Evolutionary conservation across 176 grass and related monocot species (phyloP), one percentile per base, ranked within the genome.

Genomic region (Bolboschoenus planiculmis): DNA sequence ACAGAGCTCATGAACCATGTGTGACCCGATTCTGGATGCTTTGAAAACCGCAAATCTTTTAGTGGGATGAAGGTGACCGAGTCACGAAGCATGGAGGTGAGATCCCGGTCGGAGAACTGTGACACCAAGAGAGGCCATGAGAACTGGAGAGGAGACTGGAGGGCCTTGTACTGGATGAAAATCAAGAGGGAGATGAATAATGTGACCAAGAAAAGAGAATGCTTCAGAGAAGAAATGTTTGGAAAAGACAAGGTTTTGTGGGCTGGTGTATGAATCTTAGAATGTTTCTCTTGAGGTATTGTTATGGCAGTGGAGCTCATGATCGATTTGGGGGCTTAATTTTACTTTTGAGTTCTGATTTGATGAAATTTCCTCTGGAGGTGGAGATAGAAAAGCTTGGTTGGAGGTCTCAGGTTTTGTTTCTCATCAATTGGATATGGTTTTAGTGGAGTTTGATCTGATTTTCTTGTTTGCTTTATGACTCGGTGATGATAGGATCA

Each of bases 1-100:
- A 96, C 6, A 21, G 83, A 81, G 80, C 90, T 96, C 83, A 96
- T 91, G 85, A 91, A 96, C 90, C 90, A 92, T 0, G 85, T 87
- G 11, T 87, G 24, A 0, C 72, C 83, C 0, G 60, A 23, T 85
- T 65, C 43, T 0, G 73, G 60, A 14, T 74, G 9, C 21, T 64
- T 48, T 11, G 61, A 31, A 14, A 86, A 84, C 16, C 80, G 66
- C 1, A 85, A 33, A 82, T 97, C 90, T 65, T 85, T 97, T 27
- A 97, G 68, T 1, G 87, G 90, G 51, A 87, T 78, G 86, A 96
- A 92, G 23, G 87, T 89, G 65, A 78, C 42, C 3, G 87, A 82
- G 20, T 86, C 82, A 0, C 72, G 78, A 79, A 95, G 93, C 11
- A 78, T 84, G 15, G 76, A 57, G 5, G 57, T 37, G 1, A 71